These are phyloP conservation scores for Citrus maxima DNA, from an alignment of 345 rosid genomes.

Conservation along the genomic window DNA sequence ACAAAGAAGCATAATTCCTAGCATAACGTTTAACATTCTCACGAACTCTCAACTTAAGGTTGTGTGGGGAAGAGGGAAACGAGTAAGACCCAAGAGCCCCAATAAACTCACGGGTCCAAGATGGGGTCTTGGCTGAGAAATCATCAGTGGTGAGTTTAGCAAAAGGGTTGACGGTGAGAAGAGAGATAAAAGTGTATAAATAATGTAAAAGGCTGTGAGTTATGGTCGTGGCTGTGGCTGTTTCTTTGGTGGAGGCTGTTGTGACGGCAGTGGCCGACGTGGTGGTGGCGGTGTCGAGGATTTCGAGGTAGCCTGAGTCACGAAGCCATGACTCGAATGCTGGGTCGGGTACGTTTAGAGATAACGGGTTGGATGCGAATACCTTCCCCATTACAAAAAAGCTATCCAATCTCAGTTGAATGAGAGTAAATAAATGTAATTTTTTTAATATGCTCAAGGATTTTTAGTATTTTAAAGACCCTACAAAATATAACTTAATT, in stretches of 20 bases:
- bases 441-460: too few species aligned
- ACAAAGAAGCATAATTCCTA: conserved; percentile 70
- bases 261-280: conserved; percentile 21
- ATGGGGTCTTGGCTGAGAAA: conserved; percentile 65
- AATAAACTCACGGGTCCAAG: conserved; percentile 76
- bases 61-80: conserved; percentile 57
- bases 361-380: conserved; percentile 60
- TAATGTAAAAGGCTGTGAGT: conserved; percentile 23
- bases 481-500: too few species aligned
- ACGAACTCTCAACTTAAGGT: conserved; percentile 70
- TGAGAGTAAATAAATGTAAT: too few species aligned
- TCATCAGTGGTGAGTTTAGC: conserved; percentile 83
- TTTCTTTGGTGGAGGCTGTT: conserved; percentile 13
- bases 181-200: conserved; percentile 50
- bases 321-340: conserved; percentile 93
- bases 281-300: conserved; percentile 49
- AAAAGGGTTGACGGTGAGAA: conserved; percentile 72
- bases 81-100: conserved; percentile 71
- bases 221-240: conserved; percentile 25
- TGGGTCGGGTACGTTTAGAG: conserved; percentile 72
- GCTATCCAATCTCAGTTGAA: too few species aligned
- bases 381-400: conserved; percentile 20
- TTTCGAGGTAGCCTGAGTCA: conserved; percentile 92
- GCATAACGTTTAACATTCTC: conserved; percentile 94
- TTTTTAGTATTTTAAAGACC: too few species aligned